Base-by-base conservation (phyloP, 2,329 filamentous ascomycete genomes). In the Sporothrix pallida region DNA sequence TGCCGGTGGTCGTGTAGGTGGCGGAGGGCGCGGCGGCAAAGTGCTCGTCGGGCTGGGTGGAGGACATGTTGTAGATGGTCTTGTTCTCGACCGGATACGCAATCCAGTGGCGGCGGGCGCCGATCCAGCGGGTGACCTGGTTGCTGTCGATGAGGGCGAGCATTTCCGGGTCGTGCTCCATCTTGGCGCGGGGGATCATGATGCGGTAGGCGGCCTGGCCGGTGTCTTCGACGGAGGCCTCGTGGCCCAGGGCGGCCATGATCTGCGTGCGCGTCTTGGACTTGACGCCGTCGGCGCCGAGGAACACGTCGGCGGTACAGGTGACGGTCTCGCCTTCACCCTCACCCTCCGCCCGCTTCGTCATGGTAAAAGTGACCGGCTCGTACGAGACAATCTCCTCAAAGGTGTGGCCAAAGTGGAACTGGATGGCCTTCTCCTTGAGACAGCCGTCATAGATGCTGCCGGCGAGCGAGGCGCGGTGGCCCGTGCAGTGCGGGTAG, bases 151-250 rank as follows among this genome's bases (percentile, higher is more conserved):
- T 84, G 5, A 94, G 85, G 15, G 83, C 85, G 65, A 91, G 83
- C 65, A 94, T 84, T 76, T 93, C 90, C 0, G 91, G 87, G 77
- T 94, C 91, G 23, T 87, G 76, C 72, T 85, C 75, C 87, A 95
- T 92, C 74, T 91, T 85, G 42, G 88, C 86, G 12, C 92, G 88
- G 0, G 87, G 88, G 17, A 95, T 86, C 88, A 95, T 91, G 80
- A 95, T 92, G 13, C 92, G 88, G 83, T 95, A 95, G 2, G 92
- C 92, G 0, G 93, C 92, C 81, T 94, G 91, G 3, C 91, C 89
- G 0, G 92, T 93, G 75, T 93, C 90, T 74, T 89, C 84, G 76
- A 91, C 87, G 72, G 88, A 83, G 48, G 86, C 87, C 8, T 82
- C 81, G 75, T 86, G 82, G 56, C 86, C 84, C 1, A 89, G 81